These are phyloP conservation scores for Peronospora destructor DNA, from an alignment of 352 stramenopile species.

Conservation along the genomic window DNA sequence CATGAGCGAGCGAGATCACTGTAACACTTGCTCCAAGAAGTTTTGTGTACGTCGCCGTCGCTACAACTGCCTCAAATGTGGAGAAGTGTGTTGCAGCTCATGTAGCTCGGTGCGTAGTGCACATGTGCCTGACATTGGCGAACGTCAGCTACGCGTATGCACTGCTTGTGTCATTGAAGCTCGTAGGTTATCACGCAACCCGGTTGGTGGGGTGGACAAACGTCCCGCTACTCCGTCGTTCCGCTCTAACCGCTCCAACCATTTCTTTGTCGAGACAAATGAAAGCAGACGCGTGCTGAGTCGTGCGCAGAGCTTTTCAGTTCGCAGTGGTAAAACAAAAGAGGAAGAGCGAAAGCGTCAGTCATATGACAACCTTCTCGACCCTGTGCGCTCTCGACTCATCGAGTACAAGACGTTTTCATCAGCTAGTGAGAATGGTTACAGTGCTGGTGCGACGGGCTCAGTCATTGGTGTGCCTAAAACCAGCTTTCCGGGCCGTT, in stretches of 20 bases:
- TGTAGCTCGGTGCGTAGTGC: conserved; percentile 61
- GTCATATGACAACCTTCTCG: conserved; percentile 66
- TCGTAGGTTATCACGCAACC: conserved; percentile 46
- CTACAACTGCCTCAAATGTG: conserved; percentile 84
- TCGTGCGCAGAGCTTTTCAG: conserved; percentile 48
- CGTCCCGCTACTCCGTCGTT: conserved; percentile 11
- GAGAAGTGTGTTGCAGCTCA: conserved; percentile 70
- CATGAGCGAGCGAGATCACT: conserved; percentile 67
- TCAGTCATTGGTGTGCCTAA: conserved; percentile 42
- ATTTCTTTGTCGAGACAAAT: conserved; percentile 17
- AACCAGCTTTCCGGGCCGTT: conserved; percentile 54
- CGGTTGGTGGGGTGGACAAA: conserved; percentile 10
- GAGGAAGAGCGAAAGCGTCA: conserved; percentile 33
- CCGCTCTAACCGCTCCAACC: conserved; percentile 10
- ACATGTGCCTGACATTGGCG: conserved; percentile 60
- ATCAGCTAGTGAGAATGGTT: conserved; percentile 15
- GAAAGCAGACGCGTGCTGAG: conserved; percentile 8
- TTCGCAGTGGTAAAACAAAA: conserved; percentile 9
- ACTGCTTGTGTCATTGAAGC: conserved; percentile 71
- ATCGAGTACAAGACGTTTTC: conserved; percentile 84
- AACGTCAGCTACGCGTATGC: conserved; percentile 71
- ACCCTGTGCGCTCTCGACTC: conserved; percentile 62
- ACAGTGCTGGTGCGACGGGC: conserved; percentile 14
- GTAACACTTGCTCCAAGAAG: conserved; percentile 64
- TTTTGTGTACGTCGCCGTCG: conserved; percentile 64